These are phyloP conservation scores for Cutaneotrichosporon daszewskae DNA, from an alignment of 1,284 basidiomycete genomes.

Conservation along the genomic window DNA sequence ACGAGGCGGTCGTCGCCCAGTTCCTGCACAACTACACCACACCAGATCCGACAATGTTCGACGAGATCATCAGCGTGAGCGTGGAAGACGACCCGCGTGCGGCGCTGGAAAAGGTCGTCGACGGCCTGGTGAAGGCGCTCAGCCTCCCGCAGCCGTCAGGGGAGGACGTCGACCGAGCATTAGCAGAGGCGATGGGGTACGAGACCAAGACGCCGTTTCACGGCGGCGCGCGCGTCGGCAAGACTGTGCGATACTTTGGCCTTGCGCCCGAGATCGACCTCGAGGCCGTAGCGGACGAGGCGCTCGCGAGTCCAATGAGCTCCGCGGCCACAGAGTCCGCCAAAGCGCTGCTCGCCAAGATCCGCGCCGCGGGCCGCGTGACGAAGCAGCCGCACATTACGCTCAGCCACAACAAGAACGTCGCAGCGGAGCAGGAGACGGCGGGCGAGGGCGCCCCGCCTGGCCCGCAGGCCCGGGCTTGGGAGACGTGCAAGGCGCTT, in stretches of 20 bases:
- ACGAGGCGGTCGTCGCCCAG: conserved; percentile 75
- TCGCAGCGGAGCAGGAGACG: conserved; percentile 50
- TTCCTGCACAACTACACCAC: conserved; percentile 67
- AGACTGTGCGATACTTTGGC: conserved; percentile 63
- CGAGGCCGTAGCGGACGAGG: conserved; percentile 17
- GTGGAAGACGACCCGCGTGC: conserved; percentile 56
- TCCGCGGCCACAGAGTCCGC: conserved; percentile 36
- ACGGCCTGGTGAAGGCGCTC: conserved; percentile 56
- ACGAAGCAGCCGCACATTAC: conserved; percentile 74
- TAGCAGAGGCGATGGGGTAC: conserved; percentile 51
- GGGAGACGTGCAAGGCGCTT: conserved; percentile 61
- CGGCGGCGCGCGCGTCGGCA: conserved; percentile 36
- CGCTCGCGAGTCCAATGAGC: conserved; percentile 7
- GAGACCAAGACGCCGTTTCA: conserved; percentile 34
- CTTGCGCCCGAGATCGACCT: conserved; percentile 69
- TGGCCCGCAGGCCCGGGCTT: conserved; percentile 48
- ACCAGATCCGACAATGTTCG: conserved; percentile 61
- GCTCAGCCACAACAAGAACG: conserved; percentile 64
- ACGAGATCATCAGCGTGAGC: conserved; percentile 62
- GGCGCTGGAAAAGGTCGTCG: conserved; percentile 58
- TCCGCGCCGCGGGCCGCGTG: conserved; percentile 57
- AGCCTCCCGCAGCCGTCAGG: conserved; percentile 51
- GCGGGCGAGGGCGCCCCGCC: conserved; percentile 10
- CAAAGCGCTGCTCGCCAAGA: conserved; percentile 52
- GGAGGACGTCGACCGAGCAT: conserved; percentile 58